Percentiles rank a stretch among this genome's conserved stretches.
phyloP scores from a whole-genome alignment of 495 filamentous ascomycete genomes.

The Umbilicaria muhlenbergii region DNA sequence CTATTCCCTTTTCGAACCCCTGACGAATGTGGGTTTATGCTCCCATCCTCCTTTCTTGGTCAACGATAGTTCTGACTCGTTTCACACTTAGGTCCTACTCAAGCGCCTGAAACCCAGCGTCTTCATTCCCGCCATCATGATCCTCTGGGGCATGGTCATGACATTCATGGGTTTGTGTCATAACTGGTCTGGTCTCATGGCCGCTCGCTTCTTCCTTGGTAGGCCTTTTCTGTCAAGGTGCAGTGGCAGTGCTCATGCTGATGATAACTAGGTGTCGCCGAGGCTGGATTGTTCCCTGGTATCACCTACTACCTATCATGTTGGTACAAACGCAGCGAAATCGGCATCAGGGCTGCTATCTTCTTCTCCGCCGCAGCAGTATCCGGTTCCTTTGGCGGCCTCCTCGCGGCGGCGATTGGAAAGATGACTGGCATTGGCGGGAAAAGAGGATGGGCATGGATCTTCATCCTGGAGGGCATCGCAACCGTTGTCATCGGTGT shows the following conservation, averaged over 20 bases:
- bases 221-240: no score
- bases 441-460: slow-evolving; percentile 67
- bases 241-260: no score
- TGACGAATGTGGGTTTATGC: slow-evolving; percentile 43
- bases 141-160: slow-evolving; percentile 62
- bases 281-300: slow-evolving; percentile 78
- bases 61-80: no score
- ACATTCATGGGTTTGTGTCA: slow-evolving; percentile 68
- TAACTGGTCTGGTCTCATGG: slow-evolving; percentile 66
- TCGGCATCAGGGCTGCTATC: slow-evolving; percentile 64
- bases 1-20: slow-evolving; percentile 72
- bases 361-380: slow-evolving; percentile 85
- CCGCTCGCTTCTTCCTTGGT: slow-evolving; percentile 75
- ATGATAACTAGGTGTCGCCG: slow-evolving; percentile 28
- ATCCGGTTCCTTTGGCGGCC: slow-evolving; percentile 73
- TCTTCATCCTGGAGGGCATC: slow-evolving; percentile 60
- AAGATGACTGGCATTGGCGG: slow-evolving; percentile 57
- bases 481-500: slow-evolving; percentile 60
- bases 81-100: slow-evolving; percentile 38
- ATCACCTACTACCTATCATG: slow-evolving; percentile 80
- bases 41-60: no score
- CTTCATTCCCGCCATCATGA: slow-evolving; percentile 46
- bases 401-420: slow-evolving; percentile 64
- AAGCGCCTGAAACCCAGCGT: slow-evolving; percentile 61
- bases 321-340: slow-evolving; percentile 73